Evolutionary conservation across 2,329 filamentous ascomycete genomes (phyloP), one percentile per base, ranked within the genome.

Genomic region (Xylaria sp.): DNA sequence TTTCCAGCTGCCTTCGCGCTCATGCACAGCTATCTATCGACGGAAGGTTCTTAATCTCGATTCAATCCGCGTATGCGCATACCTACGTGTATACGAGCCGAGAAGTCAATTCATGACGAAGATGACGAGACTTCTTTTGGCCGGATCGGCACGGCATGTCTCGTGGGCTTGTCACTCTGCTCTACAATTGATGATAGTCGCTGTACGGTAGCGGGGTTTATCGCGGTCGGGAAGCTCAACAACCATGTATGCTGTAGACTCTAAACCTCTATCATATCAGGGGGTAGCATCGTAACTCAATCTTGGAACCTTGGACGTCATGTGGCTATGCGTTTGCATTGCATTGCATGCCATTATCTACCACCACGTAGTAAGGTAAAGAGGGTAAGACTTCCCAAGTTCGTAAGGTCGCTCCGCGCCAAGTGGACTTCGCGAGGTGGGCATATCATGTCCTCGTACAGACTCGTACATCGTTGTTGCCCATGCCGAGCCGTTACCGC

Each of bases 121-220:
- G 17, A 45, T n/a, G 19, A 32, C 53, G 56, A 60, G 48, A 27
- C 14, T 61, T 36, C 47, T 24, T 30, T 8, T 11, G 55, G 55
- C 59, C 48, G 45, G 45, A 51, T 21, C 42, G 5, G 4, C 24
- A 27, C 24, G 24, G 24, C 24, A 27, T 27, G 24, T 27, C 24
- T 27, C 24, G 24, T 17, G 42, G 17, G 4, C 51, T 17, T 19
- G 30, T 27, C 48, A 55, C 39, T 21, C 62, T 47, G 61, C 24
- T 48, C 54, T 19, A 17, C 36, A 30, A n/a, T 4, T 21, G 47
- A 54, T 51, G 21, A 39, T 55, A 56, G 48, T 60, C 39, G 21
- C 59, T 63, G 63, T 66, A 56, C 8, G 39, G 47, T 60, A 34
- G 54, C 60, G 58, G 67, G 67, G 58, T 57, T 12, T 58, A 62